A percentile compares a stretch with the other conserved stretches of the same genome.
Conservation (phyloP, 1,139 yeast species). For the Geotrichum candidum region DNA sequence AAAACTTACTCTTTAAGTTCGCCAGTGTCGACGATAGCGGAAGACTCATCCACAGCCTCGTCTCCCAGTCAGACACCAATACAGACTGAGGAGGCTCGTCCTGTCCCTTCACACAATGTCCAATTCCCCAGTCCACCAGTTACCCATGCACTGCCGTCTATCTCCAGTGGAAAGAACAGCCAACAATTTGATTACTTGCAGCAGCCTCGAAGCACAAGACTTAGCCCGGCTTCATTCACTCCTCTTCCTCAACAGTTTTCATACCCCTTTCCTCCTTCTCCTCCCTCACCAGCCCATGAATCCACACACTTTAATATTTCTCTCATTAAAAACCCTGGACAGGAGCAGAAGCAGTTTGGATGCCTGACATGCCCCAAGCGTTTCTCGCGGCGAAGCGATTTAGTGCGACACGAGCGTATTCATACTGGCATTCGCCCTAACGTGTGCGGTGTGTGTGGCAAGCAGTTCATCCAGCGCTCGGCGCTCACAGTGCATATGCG, state of each 20-base stretch:
- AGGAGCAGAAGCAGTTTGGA: conserved; percentile 22
- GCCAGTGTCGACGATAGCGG: background rate
- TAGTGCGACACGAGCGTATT: conserved; percentile 65
- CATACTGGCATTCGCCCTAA: conserved; percentile 73
- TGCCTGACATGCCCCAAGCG: conserved; percentile 32
- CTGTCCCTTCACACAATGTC: background rate
- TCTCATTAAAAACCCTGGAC: conserved; percentile 1
- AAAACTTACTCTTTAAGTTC: background rate
- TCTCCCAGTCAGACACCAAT: background rate
- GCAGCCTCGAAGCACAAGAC: conserved; percentile 11
- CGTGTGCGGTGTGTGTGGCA: conserved; percentile 38
- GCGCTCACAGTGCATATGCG: conserved; percentile 68
- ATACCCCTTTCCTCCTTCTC: conserved; percentile 14
- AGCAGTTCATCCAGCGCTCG: conserved; percentile 62
- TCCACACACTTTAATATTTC: conserved; percentile 2
- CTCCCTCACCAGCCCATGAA: conserved; percentile 7
- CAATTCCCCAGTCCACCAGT: conserved; percentile 13
- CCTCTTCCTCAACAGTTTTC: background rate
- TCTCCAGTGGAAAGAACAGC: background rate
- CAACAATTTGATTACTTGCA: conserved; percentile 4
- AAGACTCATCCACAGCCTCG: conserved; percentile 1
- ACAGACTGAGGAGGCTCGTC: background rate
- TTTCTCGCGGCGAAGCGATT: conserved; percentile 60
- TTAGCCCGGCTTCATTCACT: background rate
- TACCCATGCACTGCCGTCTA: conserved; percentile 5